Conservation (phyloP, 2,329 filamentous ascomycete species). For the Knufia petricola region DNA sequence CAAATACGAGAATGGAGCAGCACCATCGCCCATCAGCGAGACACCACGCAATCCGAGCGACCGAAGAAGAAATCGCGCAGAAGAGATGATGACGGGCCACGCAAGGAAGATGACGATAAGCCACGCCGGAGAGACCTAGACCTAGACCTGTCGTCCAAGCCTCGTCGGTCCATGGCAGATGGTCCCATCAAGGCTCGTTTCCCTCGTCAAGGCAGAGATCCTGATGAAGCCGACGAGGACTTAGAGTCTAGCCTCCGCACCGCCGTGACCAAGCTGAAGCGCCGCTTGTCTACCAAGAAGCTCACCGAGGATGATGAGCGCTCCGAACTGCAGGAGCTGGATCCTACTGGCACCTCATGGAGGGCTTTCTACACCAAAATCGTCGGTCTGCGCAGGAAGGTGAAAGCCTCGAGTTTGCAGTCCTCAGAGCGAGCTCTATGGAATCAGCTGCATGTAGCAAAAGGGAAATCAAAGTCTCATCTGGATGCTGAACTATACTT, state of each 20-base stretch:
- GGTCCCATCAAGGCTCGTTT: too few species aligned
- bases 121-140: too few species aligned
- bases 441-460: background rate
- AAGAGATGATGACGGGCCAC: background rate
- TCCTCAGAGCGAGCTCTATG: background rate
- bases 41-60: background rate
- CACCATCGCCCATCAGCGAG: background rate
- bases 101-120: too few species aligned
- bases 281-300: background rate
- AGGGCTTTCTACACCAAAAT: background rate
- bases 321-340: background rate
- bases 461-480: conserved; percentile 8
- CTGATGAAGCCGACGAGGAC: background rate
- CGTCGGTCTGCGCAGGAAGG: background rate
- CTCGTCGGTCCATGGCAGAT: too few species aligned
- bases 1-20: background rate
- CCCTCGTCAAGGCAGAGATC: too few species aligned
- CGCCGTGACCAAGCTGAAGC: background rate
- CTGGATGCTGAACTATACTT: conserved; percentile 14
- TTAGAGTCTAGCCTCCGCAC: background rate
- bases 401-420: background rate
- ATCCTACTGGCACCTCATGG: background rate
- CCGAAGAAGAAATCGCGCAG: background rate
- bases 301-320: background rate
- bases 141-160: background rate